A percentile compares a stretch with the other conserved stretches of the same genome.
Conservation (phyloP, 2,329 filamentous ascomycete genomes). For the Phialophora verrucosa region DNA sequence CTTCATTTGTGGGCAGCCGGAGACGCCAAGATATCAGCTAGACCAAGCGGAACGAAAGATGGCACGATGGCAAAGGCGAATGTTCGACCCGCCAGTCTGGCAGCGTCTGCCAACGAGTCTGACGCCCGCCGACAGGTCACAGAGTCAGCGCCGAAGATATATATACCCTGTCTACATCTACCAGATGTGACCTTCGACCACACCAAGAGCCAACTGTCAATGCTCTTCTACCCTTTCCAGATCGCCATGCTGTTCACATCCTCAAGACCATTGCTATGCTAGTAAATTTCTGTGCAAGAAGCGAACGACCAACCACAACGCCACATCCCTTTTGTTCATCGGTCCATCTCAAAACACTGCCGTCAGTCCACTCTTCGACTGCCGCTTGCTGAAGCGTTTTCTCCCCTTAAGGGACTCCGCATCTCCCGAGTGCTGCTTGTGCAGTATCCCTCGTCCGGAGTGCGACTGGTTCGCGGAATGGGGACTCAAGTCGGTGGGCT, state of each 20-base stretch:
- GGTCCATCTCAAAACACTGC: constrained; percentile 71
- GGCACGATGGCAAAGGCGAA: neutral
- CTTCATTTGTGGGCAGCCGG: constrained; percentile 25
- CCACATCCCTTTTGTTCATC: neutral
- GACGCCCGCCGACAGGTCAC: neutral
- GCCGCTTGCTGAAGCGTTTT: constrained; percentile 83
- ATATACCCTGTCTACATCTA: constrained; percentile 32
- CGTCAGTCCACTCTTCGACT: constrained; percentile 92
- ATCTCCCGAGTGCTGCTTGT: constrained; percentile 54
- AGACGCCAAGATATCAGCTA: constrained; percentile 15
- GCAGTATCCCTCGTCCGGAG: constrained; percentile 53
- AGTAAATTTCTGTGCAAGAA: constrained; percentile 24
- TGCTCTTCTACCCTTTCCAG: constrained; percentile 15
- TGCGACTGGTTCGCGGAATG: constrained; percentile 39
- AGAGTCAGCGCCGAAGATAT: constrained; percentile 1
- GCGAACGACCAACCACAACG: constrained; percentile 9
- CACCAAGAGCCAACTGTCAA: constrained; percentile 7
- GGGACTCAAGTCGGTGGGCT: constrained; percentile 46
- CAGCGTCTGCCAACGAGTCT: neutral
- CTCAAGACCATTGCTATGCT: constrained; percentile 33
- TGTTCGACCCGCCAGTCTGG: constrained; percentile 12
- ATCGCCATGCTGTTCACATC: constrained; percentile 28
- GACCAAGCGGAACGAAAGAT: neutral
- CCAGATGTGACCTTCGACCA: constrained; percentile 16
- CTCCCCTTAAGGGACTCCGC: constrained; percentile 62